These are phyloP conservation scores for Lepidium africanum DNA, from an alignment of 345 rosid species.

Conservation along the genomic window DNA sequence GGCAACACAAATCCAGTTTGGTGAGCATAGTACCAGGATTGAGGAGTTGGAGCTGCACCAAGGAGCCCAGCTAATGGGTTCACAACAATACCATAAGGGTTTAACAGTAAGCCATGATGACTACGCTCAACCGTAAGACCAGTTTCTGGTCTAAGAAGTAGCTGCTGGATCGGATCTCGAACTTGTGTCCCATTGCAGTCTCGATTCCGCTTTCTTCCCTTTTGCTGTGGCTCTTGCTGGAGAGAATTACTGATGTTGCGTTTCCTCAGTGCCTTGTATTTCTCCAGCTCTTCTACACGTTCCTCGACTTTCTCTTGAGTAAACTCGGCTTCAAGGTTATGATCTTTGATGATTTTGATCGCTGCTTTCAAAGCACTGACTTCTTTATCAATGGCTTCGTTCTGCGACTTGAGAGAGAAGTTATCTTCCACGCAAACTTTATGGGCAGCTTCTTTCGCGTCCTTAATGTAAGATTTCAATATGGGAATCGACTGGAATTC, in stretches of 20 bases:
- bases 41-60: slow-evolving; percentile 34
- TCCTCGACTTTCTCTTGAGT: slow-evolving; percentile 30
- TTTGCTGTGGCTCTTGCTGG: neutral
- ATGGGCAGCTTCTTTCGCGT: slow-evolving; percentile 26
- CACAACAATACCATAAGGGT: slow-evolving; percentile 25
- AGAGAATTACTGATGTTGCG: slow-evolving; percentile 33
- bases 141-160: slow-evolving; percentile 24
- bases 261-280: slow-evolving; percentile 48
- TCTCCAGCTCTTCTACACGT: slow-evolving; percentile 62
- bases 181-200: neutral
- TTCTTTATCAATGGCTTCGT: slow-evolving; percentile 51
- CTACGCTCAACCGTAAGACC: slow-evolving; percentile 15
- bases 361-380: slow-evolving; percentile 47
- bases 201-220: slow-evolving; percentile 9
- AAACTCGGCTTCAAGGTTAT: slow-evolving; percentile 49
- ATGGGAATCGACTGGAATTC: slow-evolving; percentile 49
- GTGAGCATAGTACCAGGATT: slow-evolving; percentile 36
- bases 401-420: slow-evolving; percentile 40
- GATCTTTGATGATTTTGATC: slow-evolving; percentile 49
- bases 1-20: slow-evolving; percentile 40
- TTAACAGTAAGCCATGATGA: slow-evolving; percentile 26
- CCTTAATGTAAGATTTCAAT: slow-evolving; percentile 42
- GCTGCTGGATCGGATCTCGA: slow-evolving; percentile 17
- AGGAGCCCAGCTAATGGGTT: slow-evolving; percentile 34
- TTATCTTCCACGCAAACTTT: slow-evolving; percentile 34